Evolutionary conservation across 306 rosid genomes (phyloP).

Genomic region (Biancaea sappan): DNA sequence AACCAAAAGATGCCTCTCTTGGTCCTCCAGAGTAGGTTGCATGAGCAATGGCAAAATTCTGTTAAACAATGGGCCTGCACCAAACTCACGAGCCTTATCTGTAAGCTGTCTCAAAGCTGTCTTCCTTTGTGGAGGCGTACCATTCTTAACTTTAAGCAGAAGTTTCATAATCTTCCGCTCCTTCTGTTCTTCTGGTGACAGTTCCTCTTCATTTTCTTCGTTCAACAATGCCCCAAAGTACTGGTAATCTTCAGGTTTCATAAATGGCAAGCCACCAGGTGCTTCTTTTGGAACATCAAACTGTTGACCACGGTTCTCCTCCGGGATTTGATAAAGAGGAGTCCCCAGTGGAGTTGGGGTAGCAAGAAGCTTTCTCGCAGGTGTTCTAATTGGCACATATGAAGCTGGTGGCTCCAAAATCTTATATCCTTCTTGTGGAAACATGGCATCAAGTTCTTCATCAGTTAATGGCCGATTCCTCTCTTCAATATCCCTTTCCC

Average conservation of each 20-base stretch:
- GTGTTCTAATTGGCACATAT: constrained; percentile 73
- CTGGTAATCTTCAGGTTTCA: constrained; percentile 83
- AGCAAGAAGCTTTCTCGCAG: constrained; percentile 71
- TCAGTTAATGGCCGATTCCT: constrained; percentile 74
- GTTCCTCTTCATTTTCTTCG: constrained; percentile 70
- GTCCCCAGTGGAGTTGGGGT: constrained; percentile 76
- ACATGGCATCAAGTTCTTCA: constrained; percentile 77
- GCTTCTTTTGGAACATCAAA: constrained; percentile 76
- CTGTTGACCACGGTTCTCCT: constrained; percentile 84
- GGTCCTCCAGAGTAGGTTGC: constrained; percentile 84
- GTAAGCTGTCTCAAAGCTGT: constrained; percentile 78
- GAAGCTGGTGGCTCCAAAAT: constrained; percentile 69
- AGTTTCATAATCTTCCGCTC: constrained; percentile 87
- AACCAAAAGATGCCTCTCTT: constrained; percentile 81
- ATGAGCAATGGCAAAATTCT: constrained; percentile 74
- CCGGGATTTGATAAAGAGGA: constrained; percentile 68
- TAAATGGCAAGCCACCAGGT: constrained; percentile 73
- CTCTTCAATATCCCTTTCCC: constrained; percentile 86
- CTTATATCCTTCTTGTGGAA: constrained; percentile 80
- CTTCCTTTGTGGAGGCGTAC: constrained; percentile 77
- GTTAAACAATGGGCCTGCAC: constrained; percentile 80
- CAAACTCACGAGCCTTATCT: constrained; percentile 77
- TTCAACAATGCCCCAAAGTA: constrained; percentile 73
- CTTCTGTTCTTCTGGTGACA: constrained; percentile 75
- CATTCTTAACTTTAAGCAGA: constrained; percentile 75